These are phyloP conservation scores for Blastobotrys proliferans DNA, from an alignment of 1,139 yeast species.

Conservation along the genomic window DNA sequence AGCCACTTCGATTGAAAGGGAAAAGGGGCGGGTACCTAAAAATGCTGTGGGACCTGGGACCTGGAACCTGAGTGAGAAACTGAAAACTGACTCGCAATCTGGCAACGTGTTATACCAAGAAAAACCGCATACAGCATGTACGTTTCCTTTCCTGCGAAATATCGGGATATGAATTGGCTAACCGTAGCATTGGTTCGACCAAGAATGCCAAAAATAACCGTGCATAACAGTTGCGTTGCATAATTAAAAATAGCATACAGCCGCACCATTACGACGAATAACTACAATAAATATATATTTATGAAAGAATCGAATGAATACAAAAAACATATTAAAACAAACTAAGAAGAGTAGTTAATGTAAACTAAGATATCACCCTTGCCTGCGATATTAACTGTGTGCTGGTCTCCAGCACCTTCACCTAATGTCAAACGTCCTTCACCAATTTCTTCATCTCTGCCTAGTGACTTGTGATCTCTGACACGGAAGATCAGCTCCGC, in stretches of 20 bases:
- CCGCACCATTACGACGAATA: not conserved
- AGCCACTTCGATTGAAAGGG: too few relatives aligned
- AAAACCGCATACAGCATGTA: too few relatives aligned
- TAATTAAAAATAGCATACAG: not conserved
- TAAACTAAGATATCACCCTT: constrained; percentile 22
- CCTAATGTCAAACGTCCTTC: constrained; percentile 38
- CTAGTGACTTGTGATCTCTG: constrained; percentile 67
- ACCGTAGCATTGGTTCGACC: too few relatives aligned
- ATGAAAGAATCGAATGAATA: not conserved
- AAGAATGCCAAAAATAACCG: not conserved
- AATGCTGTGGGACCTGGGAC: too few relatives aligned
- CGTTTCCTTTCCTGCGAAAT: too few relatives aligned
- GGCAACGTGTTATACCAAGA: too few relatives aligned
- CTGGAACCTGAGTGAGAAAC: not conserved
- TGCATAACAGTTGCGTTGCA: not conserved
- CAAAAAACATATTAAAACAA: not conserved
- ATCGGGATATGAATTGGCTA: too few relatives aligned
- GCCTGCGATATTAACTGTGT: constrained; percentile 26
- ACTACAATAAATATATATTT: not conserved
- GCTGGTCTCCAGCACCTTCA: constrained; percentile 27
- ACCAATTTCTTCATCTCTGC: constrained; percentile 65
- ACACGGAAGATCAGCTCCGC: constrained; percentile 57
- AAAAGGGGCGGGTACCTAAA: too few relatives aligned
- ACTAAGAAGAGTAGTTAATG: constrained; percentile 11
- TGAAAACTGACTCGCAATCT: too few relatives aligned